These are phyloP conservation scores for Camellia granthamiana DNA, from an alignment of 148 eudicot genomes.

Conservation along the genomic window DNA sequence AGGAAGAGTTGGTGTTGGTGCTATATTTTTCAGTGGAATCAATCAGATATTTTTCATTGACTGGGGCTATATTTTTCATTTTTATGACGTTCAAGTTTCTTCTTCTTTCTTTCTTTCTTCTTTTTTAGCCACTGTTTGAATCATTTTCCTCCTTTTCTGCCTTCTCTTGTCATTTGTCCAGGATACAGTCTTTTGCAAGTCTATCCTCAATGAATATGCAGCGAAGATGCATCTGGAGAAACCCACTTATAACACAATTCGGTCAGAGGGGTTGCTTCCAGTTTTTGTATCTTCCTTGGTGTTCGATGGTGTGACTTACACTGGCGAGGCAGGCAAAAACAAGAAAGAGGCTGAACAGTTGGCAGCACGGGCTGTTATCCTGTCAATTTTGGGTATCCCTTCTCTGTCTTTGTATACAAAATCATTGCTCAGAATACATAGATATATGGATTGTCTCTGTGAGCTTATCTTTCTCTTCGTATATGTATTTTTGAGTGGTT, in stretches of 20 bases:
- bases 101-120: neutral
- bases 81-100: neutral
- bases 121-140: neutral
- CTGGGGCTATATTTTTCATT: neutral
- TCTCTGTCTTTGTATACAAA: neutral
- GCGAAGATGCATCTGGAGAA: conserved; percentile 36
- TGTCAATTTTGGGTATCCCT: conserved; percentile 55
- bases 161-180: conserved; percentile 18
- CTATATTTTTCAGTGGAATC: too few species aligned
- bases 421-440: neutral
- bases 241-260: conserved; percentile 48
- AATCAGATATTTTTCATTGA: too few species aligned
- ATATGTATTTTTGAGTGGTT: neutral
- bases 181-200: conserved; percentile 59
- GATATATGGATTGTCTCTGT: neutral
- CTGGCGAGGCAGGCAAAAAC: conserved; percentile 42
- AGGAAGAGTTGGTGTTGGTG: too few species aligned
- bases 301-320: conserved; percentile 45
- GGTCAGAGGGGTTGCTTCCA: conserved; percentile 28
- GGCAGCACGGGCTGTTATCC: conserved; percentile 50
- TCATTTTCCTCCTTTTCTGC: neutral
- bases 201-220: conserved; percentile 61
- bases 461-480: neutral
- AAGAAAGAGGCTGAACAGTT: conserved; percentile 63
- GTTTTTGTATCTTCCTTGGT: conserved; percentile 42